These are phyloP conservation scores for Warburgia ugandensis DNA, from an alignment of 164 flowering plant species.

Conservation along the genomic window DNA sequence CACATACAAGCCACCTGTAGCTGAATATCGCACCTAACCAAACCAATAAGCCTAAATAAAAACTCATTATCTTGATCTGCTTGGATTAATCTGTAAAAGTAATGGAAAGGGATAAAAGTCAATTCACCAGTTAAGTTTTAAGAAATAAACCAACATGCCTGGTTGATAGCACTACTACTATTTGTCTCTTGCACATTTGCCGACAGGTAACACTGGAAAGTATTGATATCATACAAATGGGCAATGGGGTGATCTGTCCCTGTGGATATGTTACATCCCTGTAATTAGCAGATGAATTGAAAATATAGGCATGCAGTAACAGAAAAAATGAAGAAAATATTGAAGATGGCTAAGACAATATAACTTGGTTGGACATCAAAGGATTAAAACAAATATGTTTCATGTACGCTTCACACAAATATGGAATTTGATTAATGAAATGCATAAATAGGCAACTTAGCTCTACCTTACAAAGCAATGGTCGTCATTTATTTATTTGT, in stretches of 20 bases:
- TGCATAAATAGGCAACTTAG: too few species aligned
- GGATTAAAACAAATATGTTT: too few species aligned
- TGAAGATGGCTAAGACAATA: too few species aligned
- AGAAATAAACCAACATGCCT: constrained; percentile 31
- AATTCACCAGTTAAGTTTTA: background rate
- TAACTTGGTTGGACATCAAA: too few species aligned
- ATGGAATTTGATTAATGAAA: too few species aligned
- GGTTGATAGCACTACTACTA: constrained; percentile 66
- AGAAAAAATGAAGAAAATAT: too few species aligned
- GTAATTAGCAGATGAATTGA: too few species aligned
- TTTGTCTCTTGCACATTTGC: constrained; percentile 54
- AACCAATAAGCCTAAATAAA: background rate
- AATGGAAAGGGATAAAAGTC: background rate
- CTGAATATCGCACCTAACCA: constrained; percentile 67
- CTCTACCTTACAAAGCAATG: too few species aligned
- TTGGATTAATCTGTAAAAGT: constrained; percentile 4
- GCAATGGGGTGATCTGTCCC: constrained; percentile 84
- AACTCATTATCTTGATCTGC: constrained; percentile 3
- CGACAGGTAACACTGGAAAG: constrained; percentile 77
- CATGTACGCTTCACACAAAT: too few species aligned
- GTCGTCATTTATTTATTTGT: too few species aligned
- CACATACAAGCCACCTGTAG: constrained; percentile 77
- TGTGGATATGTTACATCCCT: constrained; percentile 22
- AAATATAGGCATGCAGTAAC: too few species aligned
- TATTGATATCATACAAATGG: constrained; percentile 81